Evolutionary conservation across 2,329 filamentous ascomycete genomes (phyloP).

Genomic region (Ophiocordyceps australis): DNA sequence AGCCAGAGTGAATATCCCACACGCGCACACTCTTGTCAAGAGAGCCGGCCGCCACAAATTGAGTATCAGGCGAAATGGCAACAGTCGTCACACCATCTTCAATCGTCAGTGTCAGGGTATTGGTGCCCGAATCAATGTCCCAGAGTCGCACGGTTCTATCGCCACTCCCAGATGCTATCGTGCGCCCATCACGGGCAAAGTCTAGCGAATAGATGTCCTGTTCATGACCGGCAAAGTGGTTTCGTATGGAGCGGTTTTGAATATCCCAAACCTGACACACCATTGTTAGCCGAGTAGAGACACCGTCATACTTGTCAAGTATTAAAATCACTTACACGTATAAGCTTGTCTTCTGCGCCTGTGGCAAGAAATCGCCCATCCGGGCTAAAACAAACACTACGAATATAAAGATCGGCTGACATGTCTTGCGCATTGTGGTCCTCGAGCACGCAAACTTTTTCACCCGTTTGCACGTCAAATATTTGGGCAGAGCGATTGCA

Average conservation of each 20-base stretch:
- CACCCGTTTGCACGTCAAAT: constrained; percentile 76
- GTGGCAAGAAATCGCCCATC: constrained; percentile 89
- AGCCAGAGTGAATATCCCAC: constrained; percentile 80
- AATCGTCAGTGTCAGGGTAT: constrained; percentile 73
- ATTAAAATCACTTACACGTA: constrained; percentile 78
- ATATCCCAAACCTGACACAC: constrained; percentile 79
- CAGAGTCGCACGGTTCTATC: constrained; percentile 89
- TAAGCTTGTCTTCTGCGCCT: constrained; percentile 93
- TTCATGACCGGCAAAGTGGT: constrained; percentile 91
- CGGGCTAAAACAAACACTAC: constrained; percentile 96
- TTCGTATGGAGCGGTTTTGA: constrained; percentile 60
- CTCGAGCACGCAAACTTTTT: constrained; percentile 77
- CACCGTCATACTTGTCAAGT: too few relatives aligned
- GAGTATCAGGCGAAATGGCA: constrained; percentile 88
- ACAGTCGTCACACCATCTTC: constrained; percentile 97
- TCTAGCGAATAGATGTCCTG: constrained; percentile 97
- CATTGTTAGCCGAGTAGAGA: constrained; percentile 3
- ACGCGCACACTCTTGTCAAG: constrained; percentile 96
- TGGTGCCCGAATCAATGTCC: constrained; percentile 76
- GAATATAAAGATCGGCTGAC: constrained; percentile 85
- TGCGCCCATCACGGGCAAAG: constrained; percentile 82
- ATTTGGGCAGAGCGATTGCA: constrained; percentile 99
- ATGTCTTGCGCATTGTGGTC: constrained; percentile 67
- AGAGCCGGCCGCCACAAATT: constrained; percentile 85
- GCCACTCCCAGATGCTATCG: constrained; percentile 88